phyloP scores from a whole-genome alignment of 2,329 filamentous ascomycete species.

The Stagonosporopsis cucurbitacearum region DNA sequence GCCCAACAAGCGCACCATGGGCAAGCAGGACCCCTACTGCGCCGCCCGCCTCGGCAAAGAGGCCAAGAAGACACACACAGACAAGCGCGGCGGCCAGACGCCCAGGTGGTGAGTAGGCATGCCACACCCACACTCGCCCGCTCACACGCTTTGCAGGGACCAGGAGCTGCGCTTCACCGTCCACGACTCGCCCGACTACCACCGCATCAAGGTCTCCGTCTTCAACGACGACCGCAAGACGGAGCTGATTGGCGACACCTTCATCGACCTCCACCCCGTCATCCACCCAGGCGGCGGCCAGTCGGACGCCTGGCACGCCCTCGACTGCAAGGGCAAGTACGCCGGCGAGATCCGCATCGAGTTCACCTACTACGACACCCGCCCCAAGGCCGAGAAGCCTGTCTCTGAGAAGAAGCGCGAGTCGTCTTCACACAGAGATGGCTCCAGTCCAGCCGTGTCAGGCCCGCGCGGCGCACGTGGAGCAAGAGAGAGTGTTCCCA shows the following conservation, averaged over 20 bases:
- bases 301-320: constrained; percentile 87
- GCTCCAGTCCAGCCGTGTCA: constrained; percentile 48
- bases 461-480: constrained; percentile 41
- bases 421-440: constrained; percentile 42
- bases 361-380: constrained; percentile 92
- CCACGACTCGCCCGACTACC: constrained; percentile 95
- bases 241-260: constrained; percentile 92
- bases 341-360: constrained; percentile 94
- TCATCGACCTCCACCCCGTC: constrained; percentile 82
- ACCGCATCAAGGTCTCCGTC: constrained; percentile 90
- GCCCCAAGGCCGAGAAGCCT: constrained; percentile 79
- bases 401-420: constrained; percentile 61
- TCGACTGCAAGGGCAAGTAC: constrained; percentile 91
- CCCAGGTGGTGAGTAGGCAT: constrained; percentile 79
- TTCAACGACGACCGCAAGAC: constrained; percentile 99
- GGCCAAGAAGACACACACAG: constrained; percentile 94
- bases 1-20: constrained; percentile 95
- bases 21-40: constrained; percentile 98
- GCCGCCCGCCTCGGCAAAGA: constrained; percentile 93
- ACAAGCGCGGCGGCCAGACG: constrained; percentile 92
- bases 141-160: constrained; percentile 69
- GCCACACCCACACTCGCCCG: neutral
- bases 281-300: constrained; percentile 89
- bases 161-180: constrained; percentile 96
- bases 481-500: constrained; percentile 62